phyloP scores from a whole-genome alignment of 441 rosid species.

The Melianthus villosus region DNA sequence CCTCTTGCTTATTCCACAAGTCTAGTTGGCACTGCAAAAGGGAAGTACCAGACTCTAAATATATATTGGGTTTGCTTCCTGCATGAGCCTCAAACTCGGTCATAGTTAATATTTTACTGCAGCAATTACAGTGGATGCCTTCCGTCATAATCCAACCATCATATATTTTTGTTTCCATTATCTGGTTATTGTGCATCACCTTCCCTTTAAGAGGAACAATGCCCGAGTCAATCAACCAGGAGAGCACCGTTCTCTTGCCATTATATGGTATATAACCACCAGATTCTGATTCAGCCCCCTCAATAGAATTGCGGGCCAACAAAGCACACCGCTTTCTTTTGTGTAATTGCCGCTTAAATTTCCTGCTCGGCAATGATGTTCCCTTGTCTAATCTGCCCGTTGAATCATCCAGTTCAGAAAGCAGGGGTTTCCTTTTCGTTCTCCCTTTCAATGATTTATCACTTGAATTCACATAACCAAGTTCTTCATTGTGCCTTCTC shows the following conservation, averaged over 20 bases:
- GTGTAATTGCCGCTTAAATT: slow-evolving; percentile 28
- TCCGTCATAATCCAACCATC: slow-evolving; percentile 40
- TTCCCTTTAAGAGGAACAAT: slow-evolving; percentile 37
- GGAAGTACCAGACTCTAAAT: slow-evolving; percentile 47
- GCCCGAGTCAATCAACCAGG: slow-evolving; percentile 77
- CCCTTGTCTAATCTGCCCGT: slow-evolving; percentile 12
- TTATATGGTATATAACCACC: slow-evolving; percentile 47
- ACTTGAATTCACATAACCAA: slow-evolving; percentile 5
- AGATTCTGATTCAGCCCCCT: slow-evolving; percentile 24
- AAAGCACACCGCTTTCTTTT: slow-evolving; percentile 42
- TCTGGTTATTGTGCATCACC: slow-evolving; percentile 35
- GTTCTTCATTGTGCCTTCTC: slow-evolving; percentile 12
- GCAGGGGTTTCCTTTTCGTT: slow-evolving; percentile 15
- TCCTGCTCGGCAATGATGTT: slow-evolving; percentile 18
- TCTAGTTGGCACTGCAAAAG: slow-evolving; percentile 59
- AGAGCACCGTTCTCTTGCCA: slow-evolving; percentile 62
- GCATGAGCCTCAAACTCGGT: slow-evolving; percentile 55
- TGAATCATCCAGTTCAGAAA: slow-evolving; percentile 9
- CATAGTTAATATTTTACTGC: slow-evolving; percentile 31
- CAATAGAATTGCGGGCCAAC: slow-evolving; percentile 49
- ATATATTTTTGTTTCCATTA: slow-evolving; percentile 17
- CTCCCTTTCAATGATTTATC: slow-evolving; percentile 13
- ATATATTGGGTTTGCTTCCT: slow-evolving; percentile 37
- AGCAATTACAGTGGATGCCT: slow-evolving; percentile 74
- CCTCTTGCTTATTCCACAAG: slow-evolving; percentile 58